Evolutionary conservation across 2,329 filamentous ascomycete genomes (phyloP).

Genomic region (Biscogniauxia sp.): DNA sequence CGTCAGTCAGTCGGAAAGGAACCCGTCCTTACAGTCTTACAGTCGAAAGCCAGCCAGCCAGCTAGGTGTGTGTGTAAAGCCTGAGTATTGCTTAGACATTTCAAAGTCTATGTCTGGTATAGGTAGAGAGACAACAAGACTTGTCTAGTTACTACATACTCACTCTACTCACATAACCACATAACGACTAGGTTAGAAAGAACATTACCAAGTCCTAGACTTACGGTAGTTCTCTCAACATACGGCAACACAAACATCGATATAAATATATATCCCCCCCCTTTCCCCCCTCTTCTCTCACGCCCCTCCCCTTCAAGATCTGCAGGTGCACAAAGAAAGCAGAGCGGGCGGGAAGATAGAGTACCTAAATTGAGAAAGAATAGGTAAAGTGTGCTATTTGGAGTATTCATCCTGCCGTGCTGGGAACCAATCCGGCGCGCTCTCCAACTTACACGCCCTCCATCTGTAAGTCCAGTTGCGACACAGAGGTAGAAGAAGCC

Average conservation of each 20-base stretch:
- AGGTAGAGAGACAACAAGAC: background rate
- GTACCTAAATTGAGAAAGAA: background rate
- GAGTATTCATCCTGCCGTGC: slow-evolving; percentile 16
- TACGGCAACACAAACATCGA: too few species aligned
- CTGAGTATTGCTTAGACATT: background rate
- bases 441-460: slow-evolving; percentile 18
- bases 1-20: background rate
- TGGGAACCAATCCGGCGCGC: slow-evolving; percentile 24
- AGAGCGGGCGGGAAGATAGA: background rate
- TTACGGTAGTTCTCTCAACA: too few species aligned
- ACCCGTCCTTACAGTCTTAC: background rate
- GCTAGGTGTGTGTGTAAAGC: background rate
- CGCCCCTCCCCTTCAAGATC: background rate
- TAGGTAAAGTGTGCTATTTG: background rate
- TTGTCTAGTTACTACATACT: too few species aligned
- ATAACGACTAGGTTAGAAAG: too few species aligned
- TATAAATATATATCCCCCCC: background rate
- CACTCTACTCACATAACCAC: too few species aligned
- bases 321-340: background rate
- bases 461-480: slow-evolving; percentile 3
- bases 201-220: too few species aligned
- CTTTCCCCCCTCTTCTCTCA: too few species aligned
- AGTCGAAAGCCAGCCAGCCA: too few species aligned
- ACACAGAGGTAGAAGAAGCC: background rate
- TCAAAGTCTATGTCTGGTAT: too few species aligned